Base-by-base conservation (phyloP, 768 basidiomycete species). In the Boletellus sp. region DNA sequence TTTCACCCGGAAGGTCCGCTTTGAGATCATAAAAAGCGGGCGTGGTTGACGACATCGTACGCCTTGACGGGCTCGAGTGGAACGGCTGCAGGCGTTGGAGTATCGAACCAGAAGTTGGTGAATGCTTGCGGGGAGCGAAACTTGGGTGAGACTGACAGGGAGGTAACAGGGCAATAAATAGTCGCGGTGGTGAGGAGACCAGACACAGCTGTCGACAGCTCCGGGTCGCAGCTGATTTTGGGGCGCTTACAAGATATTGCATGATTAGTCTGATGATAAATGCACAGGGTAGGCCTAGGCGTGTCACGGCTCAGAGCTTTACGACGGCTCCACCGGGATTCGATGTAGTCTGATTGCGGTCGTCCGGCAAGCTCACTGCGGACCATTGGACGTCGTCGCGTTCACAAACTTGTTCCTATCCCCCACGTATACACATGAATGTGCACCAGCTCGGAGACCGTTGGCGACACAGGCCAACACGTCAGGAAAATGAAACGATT, bases 11-110 rank as follows among this genome's bases (percentile, higher is more conserved):
- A 24, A 78, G 69, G 34, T 81, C 79, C 17, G 85, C 81, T 60
- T 85, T 85, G 59, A 90, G 75, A 42, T 77, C 76, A 67, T 90
- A 80, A 70, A 90, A 90, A 12, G 71, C 62, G 20, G 60, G 1
- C 3, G 74, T 58, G 9, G 59, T 49, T 1, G 64, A 45, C 3
- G 59, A 52, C 64, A 68, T 68, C 2, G 55, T 51, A 41, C 40
- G 60, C 31, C 40, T 57, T 47, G 56, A 42, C 17, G 15, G 4
- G 10, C 50, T 52, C 8, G 55, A 53, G 35, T 55, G 47, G 19
- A 62, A 37, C 34, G 20, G 39, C 24, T 20, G 63, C 15, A 41
- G 39, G 20, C 4, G 54, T 38, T 55, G 57, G 40, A 20, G 19
- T 39, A 19, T 33, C 6, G 24, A 19, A 20, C 33, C 3, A 24